Evolutionary conservation across 1,139 yeast genomes (phyloP), one percentile per base, ranked within the genome.

Genomic region (Kodamaea alishanica): DNA sequence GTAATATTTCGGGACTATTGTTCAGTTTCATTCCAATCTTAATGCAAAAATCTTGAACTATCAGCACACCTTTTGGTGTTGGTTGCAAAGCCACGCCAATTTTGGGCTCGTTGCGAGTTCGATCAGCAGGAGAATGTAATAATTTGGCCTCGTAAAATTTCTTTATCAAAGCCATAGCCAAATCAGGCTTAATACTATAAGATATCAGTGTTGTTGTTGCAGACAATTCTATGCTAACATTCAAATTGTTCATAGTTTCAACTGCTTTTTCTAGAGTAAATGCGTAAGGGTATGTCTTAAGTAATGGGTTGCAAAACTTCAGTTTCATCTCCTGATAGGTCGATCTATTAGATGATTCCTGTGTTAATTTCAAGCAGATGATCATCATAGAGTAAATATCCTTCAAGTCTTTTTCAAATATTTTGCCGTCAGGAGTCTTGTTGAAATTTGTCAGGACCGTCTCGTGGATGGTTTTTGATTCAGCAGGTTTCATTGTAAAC

Each of bases 21-120:
- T 57, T 47, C 9, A 59, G 56, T 32, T 63, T 66, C 41, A 83
- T 59, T 0, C 92, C 95, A 38, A 75, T 63, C 32, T 67, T 72
- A 37, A 66, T 65, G 46, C 84, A 80, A 55, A 81, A 88, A 8
- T 72, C 66, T 36, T 76, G 77, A 2, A 90, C 60, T 0, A 88
- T 56, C 0, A 89, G 81, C 4, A 88, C 77, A 1, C 97, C 98
- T 54, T 92, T 92, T 0, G 97, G 92, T 0, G 97, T 88, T 5
- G 96, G 95, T 52, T 90, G 97, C 27, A 89, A 55, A 3, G 65
- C 41, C 0, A 68, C 63, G 33, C 62, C 56, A 2, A 53, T 60
- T 40, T 73, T 72, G 2, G 81, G 70, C 33, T 55, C 63, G n/a
- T 58, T 49, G 38, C 81, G 56, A 0, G 94, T 83, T 49, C 94